Base-by-base conservation (phyloP, 306 rosid species). In the Prunus mira region DNA sequence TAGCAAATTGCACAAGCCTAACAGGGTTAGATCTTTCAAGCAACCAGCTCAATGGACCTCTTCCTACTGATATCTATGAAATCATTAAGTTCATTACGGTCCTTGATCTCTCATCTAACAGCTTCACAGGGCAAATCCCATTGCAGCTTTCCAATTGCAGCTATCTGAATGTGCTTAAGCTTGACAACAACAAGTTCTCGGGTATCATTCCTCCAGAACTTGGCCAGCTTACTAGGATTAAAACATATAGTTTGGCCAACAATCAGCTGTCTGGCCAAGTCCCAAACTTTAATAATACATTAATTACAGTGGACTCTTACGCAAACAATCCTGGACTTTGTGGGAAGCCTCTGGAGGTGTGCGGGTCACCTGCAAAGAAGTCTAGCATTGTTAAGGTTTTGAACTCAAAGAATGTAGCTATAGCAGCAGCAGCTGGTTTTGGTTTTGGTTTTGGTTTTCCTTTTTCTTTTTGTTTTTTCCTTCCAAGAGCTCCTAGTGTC, bases 141-240 rank as follows among this genome's bases (percentile, higher is more conserved):
- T 0, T 25, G 1, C 9, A n/a, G 13, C 54, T 80, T 1, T 66
- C 61, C 0, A 41, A 50, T 2, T 58, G 68, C 19, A 7, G 25
- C 10, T 75, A 0, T 41, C 4, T 52, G 45, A 13, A 54, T 10
- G 1, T 6, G 15, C 49, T 93, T 15, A 89, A 77, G 15, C 95
- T 93, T 15, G 83, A 91, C 45, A 84, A 79, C 18, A 93, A 93
- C 76, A 81, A 32, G 83, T 81, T 93, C 5, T 38, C 83, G 0
- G 98, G 98, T 30, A 30, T 0, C 32, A 30, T 30, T 30, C 32
- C 32, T 30, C 34, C 7, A 0, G 15, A 32, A 27, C 32, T 77
- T 27, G 50, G 22, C 2, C 45, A 58, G 46, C 61, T 67, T 4
- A 0, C 3, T 46, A 25, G 25, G 47, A 34, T 77, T 45, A 57